Evolutionary conservation across 805 yeast genomes (phyloP).

Genomic region (Lachancea thermotolerans): DNA sequence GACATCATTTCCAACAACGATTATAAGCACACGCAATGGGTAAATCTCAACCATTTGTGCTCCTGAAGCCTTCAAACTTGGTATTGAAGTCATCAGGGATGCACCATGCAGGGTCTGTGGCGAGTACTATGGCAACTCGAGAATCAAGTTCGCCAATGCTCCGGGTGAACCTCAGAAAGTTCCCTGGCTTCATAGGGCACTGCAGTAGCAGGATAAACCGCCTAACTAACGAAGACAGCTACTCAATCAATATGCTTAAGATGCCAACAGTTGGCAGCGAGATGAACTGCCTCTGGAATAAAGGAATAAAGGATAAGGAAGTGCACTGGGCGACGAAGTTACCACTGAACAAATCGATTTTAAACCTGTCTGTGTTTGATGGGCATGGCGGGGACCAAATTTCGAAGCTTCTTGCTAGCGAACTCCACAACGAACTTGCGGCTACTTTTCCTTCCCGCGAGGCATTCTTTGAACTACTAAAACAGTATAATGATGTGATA

Average conservation of each 20-base stretch:
- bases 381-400: conserved; percentile 92
- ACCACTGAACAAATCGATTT: conserved; percentile 33
- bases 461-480: conserved; percentile 40
- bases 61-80: conserved; percentile 19
- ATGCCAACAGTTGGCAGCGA: conserved; percentile 33
- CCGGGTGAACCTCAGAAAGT: conserved; percentile 21
- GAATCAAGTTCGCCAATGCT: conserved; percentile 12
- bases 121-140: not conserved
- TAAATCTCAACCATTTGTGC: conserved; percentile 20
- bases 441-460: conserved; percentile 27
- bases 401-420: conserved; percentile 48
- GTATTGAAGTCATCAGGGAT: conserved; percentile 2
- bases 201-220: conserved; percentile 69
- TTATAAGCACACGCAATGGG: conserved; percentile 11
- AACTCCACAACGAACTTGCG: conserved; percentile 52
- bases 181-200: conserved; percentile 57
- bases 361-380: conserved; percentile 75
- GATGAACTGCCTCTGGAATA: conserved; percentile 18
- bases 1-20: not conserved
- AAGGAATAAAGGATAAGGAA: conserved; percentile 14
- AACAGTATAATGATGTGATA: conserved; percentile 49
- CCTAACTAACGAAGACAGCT: conserved; percentile 73
- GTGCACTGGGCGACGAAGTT: conserved; percentile 14
- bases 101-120: not conserved
- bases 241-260: conserved; percentile 55